Evolutionary conservation across 2,329 filamentous ascomycete genomes (phyloP).

Genomic region (Aquanectria penicillioides): DNA sequence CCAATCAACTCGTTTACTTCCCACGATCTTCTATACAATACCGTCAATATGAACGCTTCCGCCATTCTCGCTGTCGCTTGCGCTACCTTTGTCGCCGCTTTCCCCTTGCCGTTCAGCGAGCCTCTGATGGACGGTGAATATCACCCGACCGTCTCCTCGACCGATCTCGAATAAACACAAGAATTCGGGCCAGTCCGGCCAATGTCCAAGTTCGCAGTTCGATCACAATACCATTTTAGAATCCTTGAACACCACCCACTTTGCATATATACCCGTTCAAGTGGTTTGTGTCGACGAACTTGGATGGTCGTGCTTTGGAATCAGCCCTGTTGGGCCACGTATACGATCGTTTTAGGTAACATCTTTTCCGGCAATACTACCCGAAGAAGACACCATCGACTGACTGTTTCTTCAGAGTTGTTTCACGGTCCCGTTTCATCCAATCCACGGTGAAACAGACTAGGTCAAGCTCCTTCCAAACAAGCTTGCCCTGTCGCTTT

Average conservation of each 20-base stretch:
- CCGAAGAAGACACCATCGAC: background rate
- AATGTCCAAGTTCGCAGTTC: background rate
- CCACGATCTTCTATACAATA: background rate
- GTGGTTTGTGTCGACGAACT: background rate
- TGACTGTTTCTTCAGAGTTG: background rate
- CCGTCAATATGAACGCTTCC: constrained; percentile 18
- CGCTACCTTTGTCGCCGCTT: constrained; percentile 8
- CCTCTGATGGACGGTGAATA: constrained; percentile 1
- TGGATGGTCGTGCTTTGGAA: background rate
- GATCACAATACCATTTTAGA: background rate
- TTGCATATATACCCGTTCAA: background rate
- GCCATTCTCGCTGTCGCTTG: constrained; percentile 10
- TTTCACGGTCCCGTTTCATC: background rate
- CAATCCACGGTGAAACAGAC: constrained; percentile 1
- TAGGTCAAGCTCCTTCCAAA: background rate
- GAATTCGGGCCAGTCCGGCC: background rate
- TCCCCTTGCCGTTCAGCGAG: constrained; percentile 11
- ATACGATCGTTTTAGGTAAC: background rate
- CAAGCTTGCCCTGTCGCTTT: background rate
- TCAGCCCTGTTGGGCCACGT: background rate
- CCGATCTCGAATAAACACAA: constrained; percentile 14
- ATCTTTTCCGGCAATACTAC: background rate
- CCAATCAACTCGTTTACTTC: background rate
- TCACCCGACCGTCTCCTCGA: constrained; percentile 13
- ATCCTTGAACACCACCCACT: background rate